A percentile compares a stretch with the other conserved stretches of the same genome.
These are phyloP conservation scores for Rhododendron mucronatum DNA, from an alignment of 148 eudicot genomes.

Conservation along the genomic window DNA sequence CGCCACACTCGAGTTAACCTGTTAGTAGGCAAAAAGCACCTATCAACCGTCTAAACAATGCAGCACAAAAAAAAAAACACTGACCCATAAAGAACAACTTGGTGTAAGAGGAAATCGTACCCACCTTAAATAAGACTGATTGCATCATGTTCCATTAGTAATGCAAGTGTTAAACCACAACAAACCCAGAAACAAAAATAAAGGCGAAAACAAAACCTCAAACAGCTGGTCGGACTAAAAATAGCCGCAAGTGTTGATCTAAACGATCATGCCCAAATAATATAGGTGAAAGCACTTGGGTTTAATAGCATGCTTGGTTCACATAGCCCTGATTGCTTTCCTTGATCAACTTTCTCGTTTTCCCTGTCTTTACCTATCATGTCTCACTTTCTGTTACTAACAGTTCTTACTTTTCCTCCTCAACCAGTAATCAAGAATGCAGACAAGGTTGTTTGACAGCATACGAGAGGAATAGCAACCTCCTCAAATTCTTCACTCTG, in stretches of 20 bases:
- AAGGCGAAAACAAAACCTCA: background rate
- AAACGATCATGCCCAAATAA: background rate
- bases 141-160: background rate
- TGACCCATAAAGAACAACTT: background rate
- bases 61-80: background rate
- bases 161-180: background rate
- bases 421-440: background rate
- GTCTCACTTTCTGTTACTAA: background rate
- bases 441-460: background rate
- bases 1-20: conserved; percentile 89
- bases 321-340: background rate
- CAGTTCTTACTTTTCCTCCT: background rate
- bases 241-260: background rate
- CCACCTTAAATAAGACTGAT: background rate
- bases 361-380: background rate
- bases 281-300: background rate
- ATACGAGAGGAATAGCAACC: background rate
- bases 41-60: background rate
- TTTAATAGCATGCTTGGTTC: background rate
- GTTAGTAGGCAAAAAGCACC: conserved; percentile 6
- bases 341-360: background rate
- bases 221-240: background rate
- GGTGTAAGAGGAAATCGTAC: background rate
- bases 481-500: background rate
- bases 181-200: background rate